Evolutionary conservation across 225 moss, liverwort and hornwort genomes (phyloP).

Genomic region (Rhytidiadelphus loreus): DNA sequence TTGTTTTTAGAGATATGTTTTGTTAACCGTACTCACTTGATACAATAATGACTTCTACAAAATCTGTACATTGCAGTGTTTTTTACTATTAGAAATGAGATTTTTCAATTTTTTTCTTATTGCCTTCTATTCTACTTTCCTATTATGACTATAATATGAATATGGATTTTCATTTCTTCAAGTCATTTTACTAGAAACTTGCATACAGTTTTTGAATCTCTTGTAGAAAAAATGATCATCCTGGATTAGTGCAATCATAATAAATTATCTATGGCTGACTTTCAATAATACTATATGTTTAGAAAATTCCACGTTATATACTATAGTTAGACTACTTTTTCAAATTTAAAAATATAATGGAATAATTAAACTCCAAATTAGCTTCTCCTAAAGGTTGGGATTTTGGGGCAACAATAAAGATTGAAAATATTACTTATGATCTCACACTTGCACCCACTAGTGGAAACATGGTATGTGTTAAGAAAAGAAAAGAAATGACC

Average conservation of each 20-base stretch:
- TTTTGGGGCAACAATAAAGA: neutral
- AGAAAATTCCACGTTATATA: neutral
- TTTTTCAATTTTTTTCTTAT: neutral
- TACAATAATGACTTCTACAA: neutral
- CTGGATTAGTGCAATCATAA: neutral
- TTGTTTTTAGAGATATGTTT: neutral
- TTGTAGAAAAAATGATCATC: accelerated
- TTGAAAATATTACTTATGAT: neutral
- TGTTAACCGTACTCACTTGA: accelerated
- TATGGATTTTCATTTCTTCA: neutral
- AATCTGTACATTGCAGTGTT: neutral
- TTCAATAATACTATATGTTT: neutral
- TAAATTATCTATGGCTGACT: neutral
- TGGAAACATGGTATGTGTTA: neutral
- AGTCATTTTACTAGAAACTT: neutral
- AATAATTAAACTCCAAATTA: neutral
- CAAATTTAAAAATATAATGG: too few species aligned
- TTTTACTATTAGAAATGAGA: neutral
- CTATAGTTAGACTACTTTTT: neutral
- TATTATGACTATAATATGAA: neutral
- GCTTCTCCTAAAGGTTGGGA: neutral
- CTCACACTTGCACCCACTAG: too few species aligned
- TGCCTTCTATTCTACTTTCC: neutral
- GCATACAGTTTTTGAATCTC: neutral
- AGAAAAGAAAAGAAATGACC: neutral